Percentiles rank a stretch among this genome's conserved stretches.
phyloP scores from a whole-genome alignment of 2,329 filamentous ascomycete genomes.

The Rhinocladiella mackenziei region DNA sequence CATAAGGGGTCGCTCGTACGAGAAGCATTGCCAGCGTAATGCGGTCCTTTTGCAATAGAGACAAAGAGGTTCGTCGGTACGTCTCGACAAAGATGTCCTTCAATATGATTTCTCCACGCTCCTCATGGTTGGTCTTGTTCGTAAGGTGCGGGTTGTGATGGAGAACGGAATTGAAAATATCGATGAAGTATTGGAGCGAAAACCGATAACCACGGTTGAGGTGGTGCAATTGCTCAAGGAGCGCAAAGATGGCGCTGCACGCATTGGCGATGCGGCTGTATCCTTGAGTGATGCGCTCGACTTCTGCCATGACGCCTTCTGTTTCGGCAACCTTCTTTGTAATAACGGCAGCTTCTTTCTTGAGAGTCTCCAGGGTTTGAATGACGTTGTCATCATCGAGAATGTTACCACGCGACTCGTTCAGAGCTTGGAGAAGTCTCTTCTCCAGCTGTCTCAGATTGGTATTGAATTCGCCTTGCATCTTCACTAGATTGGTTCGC shows the following conservation, averaged over 20 bases:
- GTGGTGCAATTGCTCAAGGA: conserved; percentile 94
- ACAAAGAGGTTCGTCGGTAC: conserved; percentile 89
- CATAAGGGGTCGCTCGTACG: conserved; percentile 90
- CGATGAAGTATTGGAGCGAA: conserved; percentile 94
- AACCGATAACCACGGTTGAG: conserved; percentile 99
- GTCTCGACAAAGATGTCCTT: conserved; percentile 85
- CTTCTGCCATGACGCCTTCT: conserved; percentile 95
- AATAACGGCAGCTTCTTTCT: conserved; percentile 95
- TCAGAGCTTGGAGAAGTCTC: conserved; percentile 85
- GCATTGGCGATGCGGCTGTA: conserved; percentile 91
- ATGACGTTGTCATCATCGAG: conserved; percentile 98
- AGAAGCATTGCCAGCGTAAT: conserved; percentile 93
- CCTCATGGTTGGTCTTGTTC: conserved; percentile 68
- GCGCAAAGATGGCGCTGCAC: conserved; percentile 95
- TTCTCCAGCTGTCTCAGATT: conserved; percentile 94
- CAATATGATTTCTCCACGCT: conserved; percentile 83
- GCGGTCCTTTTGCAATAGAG: conserved; percentile 86
- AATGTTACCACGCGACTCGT: conserved; percentile 96
- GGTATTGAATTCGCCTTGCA: conserved; percentile 99
- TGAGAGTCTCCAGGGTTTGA: conserved; percentile 92
- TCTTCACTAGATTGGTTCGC: conserved; percentile 93
- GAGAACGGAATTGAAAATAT: conserved; percentile 93
- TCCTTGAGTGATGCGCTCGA: conserved; percentile 90
- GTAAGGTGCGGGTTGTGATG: conserved; percentile 71
- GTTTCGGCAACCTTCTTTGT: conserved; percentile 94